These are phyloP conservation scores for Camellia lanceoleosa DNA, from an alignment of 148 eudicot genomes.

Conservation along the genomic window DNA sequence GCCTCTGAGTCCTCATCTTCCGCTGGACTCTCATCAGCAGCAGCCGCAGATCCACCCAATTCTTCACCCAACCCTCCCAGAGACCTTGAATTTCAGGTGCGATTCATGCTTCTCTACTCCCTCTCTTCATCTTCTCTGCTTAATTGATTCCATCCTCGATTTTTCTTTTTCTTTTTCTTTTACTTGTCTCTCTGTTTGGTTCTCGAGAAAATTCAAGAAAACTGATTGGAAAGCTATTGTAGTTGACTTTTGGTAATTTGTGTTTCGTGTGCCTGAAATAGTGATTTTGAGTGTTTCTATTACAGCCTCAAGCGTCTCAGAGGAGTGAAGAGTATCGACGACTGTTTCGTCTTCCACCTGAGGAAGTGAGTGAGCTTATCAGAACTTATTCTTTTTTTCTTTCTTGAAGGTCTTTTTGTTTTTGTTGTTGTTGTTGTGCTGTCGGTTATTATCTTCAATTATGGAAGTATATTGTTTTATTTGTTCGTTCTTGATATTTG, in stretches of 20 bases:
- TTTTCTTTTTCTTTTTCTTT: background rate
- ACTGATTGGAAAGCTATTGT: no score
- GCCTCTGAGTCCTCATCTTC: slow-evolving; percentile 13
- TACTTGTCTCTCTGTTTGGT: background rate
- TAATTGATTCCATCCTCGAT: background rate
- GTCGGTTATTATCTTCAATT: background rate
- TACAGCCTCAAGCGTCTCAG: slow-evolving; percentile 35
- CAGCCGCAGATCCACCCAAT: slow-evolving; percentile 18
- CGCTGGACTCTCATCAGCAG: slow-evolving; percentile 2
- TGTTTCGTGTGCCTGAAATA: background rate
- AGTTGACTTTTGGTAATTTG: background rate
- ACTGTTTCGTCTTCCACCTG: slow-evolving; percentile 81
- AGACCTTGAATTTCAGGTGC: slow-evolving; percentile 35
- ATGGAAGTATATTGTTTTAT: background rate
- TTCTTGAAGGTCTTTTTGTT: background rate
- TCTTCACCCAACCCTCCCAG: slow-evolving; percentile 21
- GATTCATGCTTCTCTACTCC: background rate
- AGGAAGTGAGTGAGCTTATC: slow-evolving; percentile 54
- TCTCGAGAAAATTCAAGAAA: background rate
- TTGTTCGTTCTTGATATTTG: background rate
- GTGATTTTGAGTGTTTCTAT: slow-evolving; percentile 10
- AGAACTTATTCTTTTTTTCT: background rate
- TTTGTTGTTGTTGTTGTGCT: background rate
- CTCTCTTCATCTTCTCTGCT: background rate
- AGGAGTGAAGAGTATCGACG: slow-evolving; percentile 90